Evolutionary conservation across 495 filamentous ascomycete genomes (phyloP), one percentile per base, ranked within the genome.

Genomic region (Xylaria bambusicola): DNA sequence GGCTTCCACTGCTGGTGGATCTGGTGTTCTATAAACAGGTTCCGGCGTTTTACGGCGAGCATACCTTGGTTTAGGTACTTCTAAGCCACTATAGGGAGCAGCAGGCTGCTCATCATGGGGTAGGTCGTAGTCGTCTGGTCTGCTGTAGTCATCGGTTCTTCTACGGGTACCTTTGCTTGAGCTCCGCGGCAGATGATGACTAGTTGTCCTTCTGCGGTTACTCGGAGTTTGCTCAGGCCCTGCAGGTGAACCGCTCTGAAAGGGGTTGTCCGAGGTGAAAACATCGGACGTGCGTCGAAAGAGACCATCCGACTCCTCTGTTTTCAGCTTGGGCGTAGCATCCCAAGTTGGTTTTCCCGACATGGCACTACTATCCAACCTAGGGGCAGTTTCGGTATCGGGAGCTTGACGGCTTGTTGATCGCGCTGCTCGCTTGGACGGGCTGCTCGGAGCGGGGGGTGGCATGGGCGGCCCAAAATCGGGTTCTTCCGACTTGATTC

Each of bases 201-300:
- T 74, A 18, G 63, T 63, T 8, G 74, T 77, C 58, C 72, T 75
- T 60, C 73, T 68, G 26, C 73, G 73, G 55, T 71, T 69, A 60
- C 65, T 72, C 13, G 78, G 76, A 1, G 76, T 77, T 62, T 73
- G 76, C 10, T 74, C 56, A 2, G 58, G 12, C 6, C 65, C 38
- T 1, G 66, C 40, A 0, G 76, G 72, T 35, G 79, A 81, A 56
- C 77, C 75, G 66, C 90, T 94, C 70, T 98, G 94, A 66, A 98
- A 98, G 0, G 94, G 93, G 66, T 98, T 98, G 47, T 98, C 92
- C 65, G 83, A 78, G 31, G 86, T 88, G 73, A 98, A 96, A 59
- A 89, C 82, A 65, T 75, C 73, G 5, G 73, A 75, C 15, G 74
- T 75, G 6, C 67, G 72, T 63, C 71, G 74, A 54, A 78, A 78